These are phyloP conservation scores for Gymnopilus dilepis DNA, from an alignment of 768 basidiomycete species.

Conservation along the genomic window DNA sequence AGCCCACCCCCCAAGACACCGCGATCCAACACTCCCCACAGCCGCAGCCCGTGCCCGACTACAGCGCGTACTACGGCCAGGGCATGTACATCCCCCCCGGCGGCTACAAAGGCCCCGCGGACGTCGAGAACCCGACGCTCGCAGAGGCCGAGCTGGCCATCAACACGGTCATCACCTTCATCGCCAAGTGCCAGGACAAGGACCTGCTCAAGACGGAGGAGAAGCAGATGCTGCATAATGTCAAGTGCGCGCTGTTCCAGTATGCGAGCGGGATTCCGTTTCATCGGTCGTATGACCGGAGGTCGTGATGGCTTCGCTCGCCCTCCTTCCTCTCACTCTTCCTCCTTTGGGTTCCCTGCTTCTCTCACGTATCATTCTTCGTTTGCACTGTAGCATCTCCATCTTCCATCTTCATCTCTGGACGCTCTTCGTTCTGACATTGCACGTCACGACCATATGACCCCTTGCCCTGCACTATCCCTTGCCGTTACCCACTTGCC, in stretches of 20 bases:
- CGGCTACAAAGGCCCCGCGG: slow-evolving; percentile 34
- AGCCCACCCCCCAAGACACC: slow-evolving; percentile 4
- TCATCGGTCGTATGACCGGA: slow-evolving; percentile 8
- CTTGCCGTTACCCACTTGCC: too few species aligned
- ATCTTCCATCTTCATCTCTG: neutral
- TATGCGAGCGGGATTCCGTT: slow-evolving; percentile 36
- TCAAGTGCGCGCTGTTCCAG: slow-evolving; percentile 62
- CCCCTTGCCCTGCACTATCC: too few species aligned
- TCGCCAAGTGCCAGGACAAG: slow-evolving; percentile 42
- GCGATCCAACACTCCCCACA: slow-evolving; percentile 27
- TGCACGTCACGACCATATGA: neutral
- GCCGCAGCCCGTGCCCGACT: slow-evolving; percentile 4
- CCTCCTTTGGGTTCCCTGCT: neutral
- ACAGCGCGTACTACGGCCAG: neutral
- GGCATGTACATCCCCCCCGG: slow-evolving; percentile 30
- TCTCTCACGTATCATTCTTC: neutral
- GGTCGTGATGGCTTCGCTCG: neutral
- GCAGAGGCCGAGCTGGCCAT: slow-evolving; percentile 47
- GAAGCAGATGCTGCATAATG: slow-evolving; percentile 45
- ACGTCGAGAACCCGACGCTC: slow-evolving; percentile 44
- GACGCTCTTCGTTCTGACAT: slow-evolving; percentile 3
- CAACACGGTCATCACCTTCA: slow-evolving; percentile 56
- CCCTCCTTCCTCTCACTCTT: neutral
- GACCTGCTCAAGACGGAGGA: slow-evolving; percentile 38
- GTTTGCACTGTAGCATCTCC: neutral